Evolutionary conservation across 2,329 filamentous ascomycete genomes (phyloP).

Genomic region (Claviceps citrina): DNA sequence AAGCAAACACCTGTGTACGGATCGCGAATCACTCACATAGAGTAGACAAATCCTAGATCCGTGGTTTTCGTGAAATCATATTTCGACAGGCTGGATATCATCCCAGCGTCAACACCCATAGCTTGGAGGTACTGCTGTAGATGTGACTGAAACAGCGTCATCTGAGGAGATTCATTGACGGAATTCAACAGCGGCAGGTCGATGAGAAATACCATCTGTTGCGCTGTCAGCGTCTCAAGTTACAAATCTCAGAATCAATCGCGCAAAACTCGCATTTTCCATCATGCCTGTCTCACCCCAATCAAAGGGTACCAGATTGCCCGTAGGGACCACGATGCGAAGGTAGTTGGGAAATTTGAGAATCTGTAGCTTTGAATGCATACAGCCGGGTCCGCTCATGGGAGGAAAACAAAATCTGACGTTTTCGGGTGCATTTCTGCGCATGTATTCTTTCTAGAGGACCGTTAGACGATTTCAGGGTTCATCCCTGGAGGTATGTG

Average conservation of each 20-base stretch:
- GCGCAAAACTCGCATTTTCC: conserved; percentile 52
- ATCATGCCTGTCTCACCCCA: conserved; percentile 77
- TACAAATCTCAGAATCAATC: not conserved
- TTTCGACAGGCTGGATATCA: conserved; percentile 52
- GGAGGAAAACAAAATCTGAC: conserved; percentile 68
- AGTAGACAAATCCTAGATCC: conserved; percentile 67
- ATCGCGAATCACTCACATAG: conserved; percentile 44
- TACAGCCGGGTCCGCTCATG: conserved; percentile 58
- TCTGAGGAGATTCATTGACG: conserved; percentile 16
- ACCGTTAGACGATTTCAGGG: conserved; percentile 8
- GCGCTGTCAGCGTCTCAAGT: not conserved
- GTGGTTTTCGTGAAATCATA: conserved; percentile 71
- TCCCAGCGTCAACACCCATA: conserved; percentile 45
- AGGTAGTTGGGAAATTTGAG: conserved; percentile 63
- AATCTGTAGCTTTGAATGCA: conserved; percentile 92
- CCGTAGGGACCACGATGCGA: conserved; percentile 71
- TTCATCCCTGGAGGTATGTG: too few species aligned
- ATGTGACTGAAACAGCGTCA: conserved; percentile 48
- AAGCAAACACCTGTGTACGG: not conserved
- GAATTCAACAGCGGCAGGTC: conserved; percentile 56
- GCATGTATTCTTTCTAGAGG: conserved; percentile 30
- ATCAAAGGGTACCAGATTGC: conserved; percentile 72
- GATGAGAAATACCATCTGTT: conserved; percentile 73
- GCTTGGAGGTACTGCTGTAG: conserved; percentile 55
- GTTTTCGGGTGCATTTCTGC: conserved; percentile 30